These are phyloP conservation scores for fission yeast (Schizosaccharomyces pombe) DNA, from an alignment of 805 yeast genomes.

Conservation along the genomic window DNA sequence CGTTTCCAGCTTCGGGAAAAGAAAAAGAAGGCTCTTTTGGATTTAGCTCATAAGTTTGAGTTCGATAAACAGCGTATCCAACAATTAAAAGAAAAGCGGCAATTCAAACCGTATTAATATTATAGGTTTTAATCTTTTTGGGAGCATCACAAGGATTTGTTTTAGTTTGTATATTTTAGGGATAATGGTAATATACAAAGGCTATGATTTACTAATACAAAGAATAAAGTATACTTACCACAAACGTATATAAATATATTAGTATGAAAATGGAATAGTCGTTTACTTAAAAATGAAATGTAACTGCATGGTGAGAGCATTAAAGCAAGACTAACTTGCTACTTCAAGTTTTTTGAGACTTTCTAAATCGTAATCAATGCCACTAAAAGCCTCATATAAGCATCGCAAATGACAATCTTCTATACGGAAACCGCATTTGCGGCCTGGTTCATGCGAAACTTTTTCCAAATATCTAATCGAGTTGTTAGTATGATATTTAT, in stretches of 20 bases:
- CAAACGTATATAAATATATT: too few species aligned
- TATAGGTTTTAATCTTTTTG: background rate
- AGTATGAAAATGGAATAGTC: too few species aligned
- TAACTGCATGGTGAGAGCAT: too few species aligned
- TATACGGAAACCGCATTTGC: conserved; percentile 45
- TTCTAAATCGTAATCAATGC: conserved; percentile 60
- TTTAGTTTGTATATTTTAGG: background rate
- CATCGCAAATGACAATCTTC: conserved; percentile 49
- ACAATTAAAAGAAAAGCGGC: conserved; percentile 53
- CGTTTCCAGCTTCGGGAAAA: conserved; percentile 86
- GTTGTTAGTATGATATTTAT: background rate
- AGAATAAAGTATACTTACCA: too few species aligned
- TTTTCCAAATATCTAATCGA: background rate
- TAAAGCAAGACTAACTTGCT: too few species aligned
- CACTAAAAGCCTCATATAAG: conserved; percentile 71
- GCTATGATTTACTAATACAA: too few species aligned
- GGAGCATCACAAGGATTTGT: background rate
- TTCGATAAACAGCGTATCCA: conserved; percentile 73
- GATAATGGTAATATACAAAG: too few species aligned
- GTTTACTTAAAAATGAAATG: too few species aligned
- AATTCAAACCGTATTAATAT: conserved; percentile 56
- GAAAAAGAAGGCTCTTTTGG: conserved; percentile 81
- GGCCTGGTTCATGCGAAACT: background rate
- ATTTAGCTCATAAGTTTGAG: conserved; percentile 58
- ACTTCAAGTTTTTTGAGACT: conserved; percentile 22